Evolutionary conservation across 305 asterid species (phyloP).

Genomic region (Salvia sclarea): DNA sequence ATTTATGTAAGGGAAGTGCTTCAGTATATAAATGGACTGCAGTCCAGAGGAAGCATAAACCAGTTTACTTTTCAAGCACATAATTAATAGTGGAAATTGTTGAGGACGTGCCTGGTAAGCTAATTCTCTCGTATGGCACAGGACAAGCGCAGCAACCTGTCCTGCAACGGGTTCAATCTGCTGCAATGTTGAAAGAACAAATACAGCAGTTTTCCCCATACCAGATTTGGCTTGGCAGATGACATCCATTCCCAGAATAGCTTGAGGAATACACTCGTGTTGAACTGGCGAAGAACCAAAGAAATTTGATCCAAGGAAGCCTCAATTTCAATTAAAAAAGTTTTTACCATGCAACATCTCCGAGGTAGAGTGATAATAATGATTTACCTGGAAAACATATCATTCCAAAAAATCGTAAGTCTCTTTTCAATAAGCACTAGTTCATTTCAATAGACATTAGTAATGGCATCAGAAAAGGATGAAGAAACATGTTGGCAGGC

Average conservation of each 20-base stretch:
- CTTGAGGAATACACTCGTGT: slow-evolving; percentile 98
- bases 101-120: slow-evolving; percentile 75
- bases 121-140: slow-evolving; percentile 86
- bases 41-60: slow-evolving; percentile 12
- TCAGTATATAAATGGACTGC: not conserved
- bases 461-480: not conserved
- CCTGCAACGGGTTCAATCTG: slow-evolving; percentile 82
- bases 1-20: not conserved
- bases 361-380: slow-evolving; percentile 58
- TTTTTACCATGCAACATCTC: slow-evolving; percentile 72
- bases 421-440: not conserved
- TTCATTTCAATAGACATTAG: not conserved
- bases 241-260: slow-evolving; percentile 94
- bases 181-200: slow-evolving; percentile 80
- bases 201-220: slow-evolving; percentile 94
- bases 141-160: slow-evolving; percentile 82
- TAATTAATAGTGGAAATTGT: not conserved
- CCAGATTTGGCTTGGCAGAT: slow-evolving; percentile 97
- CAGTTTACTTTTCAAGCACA: not conserved
- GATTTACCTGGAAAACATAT: slow-evolving; percentile 67
- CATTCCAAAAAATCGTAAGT: slow-evolving; percentile 19
- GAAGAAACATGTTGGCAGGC: not conserved
- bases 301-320: slow-evolving; percentile 72
- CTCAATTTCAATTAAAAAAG: slow-evolving; percentile 76
- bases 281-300: slow-evolving; percentile 90